Conservation (phyloP, 371 early-diverging fungal genomes). For the Massospora cicadina region DNA sequence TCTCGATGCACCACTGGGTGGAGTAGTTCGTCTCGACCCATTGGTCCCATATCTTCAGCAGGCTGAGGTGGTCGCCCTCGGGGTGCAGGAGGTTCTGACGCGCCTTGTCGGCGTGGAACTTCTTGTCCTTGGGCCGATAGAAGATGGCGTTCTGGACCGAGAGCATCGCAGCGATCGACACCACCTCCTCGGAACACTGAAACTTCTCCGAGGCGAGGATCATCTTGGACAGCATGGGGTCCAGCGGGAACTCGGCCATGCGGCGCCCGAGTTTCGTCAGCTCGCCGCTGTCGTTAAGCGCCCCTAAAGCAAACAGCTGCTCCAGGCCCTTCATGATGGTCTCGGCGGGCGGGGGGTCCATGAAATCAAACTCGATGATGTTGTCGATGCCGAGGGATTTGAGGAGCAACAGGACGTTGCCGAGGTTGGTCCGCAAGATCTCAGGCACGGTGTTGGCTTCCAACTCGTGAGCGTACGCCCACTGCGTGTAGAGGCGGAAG, state of each 20-base stretch:
- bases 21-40: constrained; percentile 90
- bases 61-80: constrained; percentile 82
- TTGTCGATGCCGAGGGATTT: constrained; percentile 92
- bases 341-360: constrained; percentile 93
- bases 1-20: constrained; percentile 89
- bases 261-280: constrained; percentile 91
- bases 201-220: constrained; percentile 83
- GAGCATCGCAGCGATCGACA: constrained; percentile 79
- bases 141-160: constrained; percentile 81
- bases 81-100: constrained; percentile 61
- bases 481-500: constrained; percentile 92
- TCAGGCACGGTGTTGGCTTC: constrained; percentile 89
- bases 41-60: constrained; percentile 86
- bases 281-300: constrained; percentile 79
- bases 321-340: constrained; percentile 82
- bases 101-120: constrained; percentile 83
- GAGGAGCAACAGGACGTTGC: constrained; percentile 72
- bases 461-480: constrained; percentile 87
- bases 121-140: constrained; percentile 88
- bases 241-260: constrained; percentile 98
- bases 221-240: constrained; percentile 88
- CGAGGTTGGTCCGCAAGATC: constrained; percentile 88
- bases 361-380: constrained; percentile 90
- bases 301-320: constrained; percentile 90
- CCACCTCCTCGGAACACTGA: constrained; percentile 78